Conservation (phyloP, 129 eudicot species). For the Helianthus annuus region HanXRQr2.0-SUNRISE NC_035438.2:23736073-23736572, state of each 20-base stretch:
- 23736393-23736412: neutral
- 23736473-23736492: neutral
- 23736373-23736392: neutral
- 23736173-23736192: too few relatives aligned
- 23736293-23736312: neutral
- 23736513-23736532: conserved; percentile 47
- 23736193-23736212: too few relatives aligned
- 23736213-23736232: too few relatives aligned
- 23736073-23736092: too few relatives aligned
- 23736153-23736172: too few relatives aligned
- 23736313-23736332: too few relatives aligned
- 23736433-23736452: conserved; percentile 5
- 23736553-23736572: conserved; percentile 26
- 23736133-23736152: too few relatives aligned
- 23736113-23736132: too few relatives aligned
- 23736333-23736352: too few relatives aligned
- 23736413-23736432: neutral
- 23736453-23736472: neutral
- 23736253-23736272: neutral
- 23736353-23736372: neutral
- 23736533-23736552: conserved; percentile 31
- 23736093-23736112: too few relatives aligned
- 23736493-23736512: conserved; percentile 16
- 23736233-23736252: too few relatives aligned
- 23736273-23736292: neutral